These are phyloP conservation scores for Crithidia expoeki DNA, from an alignment of 208 protist species.

Conservation along the genomic window DNA sequence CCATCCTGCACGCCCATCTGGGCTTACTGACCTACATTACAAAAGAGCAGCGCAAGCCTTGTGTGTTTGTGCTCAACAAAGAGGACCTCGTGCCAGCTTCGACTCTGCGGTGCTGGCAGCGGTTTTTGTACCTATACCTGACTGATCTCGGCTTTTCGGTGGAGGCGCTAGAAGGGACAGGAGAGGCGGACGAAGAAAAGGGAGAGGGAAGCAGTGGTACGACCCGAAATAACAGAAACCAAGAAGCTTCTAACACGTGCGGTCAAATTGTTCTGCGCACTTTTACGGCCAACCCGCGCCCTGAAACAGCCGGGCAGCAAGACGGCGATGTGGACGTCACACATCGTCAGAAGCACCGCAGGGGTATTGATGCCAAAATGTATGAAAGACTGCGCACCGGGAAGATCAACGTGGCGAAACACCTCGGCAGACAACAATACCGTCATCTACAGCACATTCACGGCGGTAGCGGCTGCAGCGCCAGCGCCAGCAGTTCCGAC, in stretches of 20 bases:
- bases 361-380: conserved; percentile 60
- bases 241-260: not conserved
- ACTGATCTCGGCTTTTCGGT: conserved; percentile 45
- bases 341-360: conserved; percentile 56
- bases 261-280: conserved; percentile 53
- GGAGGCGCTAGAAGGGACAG: conserved; percentile 12
- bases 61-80: conserved; percentile 97
- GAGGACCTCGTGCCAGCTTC: conserved; percentile 81
- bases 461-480: not conserved
- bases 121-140: conserved; percentile 73
- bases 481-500: not conserved
- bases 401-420: conserved; percentile 36
- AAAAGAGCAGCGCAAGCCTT: conserved; percentile 79
- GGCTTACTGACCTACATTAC: conserved; percentile 93
- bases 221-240: not conserved
- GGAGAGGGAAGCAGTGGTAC: not conserved
- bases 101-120: conserved; percentile 67
- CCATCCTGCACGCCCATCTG: conserved; percentile 94
- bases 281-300: conserved; percentile 79
- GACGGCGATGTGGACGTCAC: conserved; percentile 38
- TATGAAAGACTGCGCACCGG: conserved; percentile 82
- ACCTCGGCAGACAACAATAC: not conserved
- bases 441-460: too few species aligned
- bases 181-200: not conserved
- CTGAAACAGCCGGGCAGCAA: conserved; percentile 53